phyloP scores from a whole-genome alignment of 305 asterid genomes.

The Fraxinus baroniana region DNA sequence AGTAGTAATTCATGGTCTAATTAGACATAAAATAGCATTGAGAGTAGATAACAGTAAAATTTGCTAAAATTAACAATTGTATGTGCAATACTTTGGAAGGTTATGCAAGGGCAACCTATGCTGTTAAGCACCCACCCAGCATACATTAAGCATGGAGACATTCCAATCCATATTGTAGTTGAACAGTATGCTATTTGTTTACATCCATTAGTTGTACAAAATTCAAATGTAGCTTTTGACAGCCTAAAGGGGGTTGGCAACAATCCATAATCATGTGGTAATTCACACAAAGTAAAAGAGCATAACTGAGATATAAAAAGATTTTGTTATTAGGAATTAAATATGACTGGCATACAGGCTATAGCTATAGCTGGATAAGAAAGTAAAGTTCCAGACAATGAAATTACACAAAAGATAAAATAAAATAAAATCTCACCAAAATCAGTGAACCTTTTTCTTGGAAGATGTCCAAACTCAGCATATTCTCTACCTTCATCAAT shows the following conservation, averaged over 20 bases:
- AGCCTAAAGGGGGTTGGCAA: neutral
- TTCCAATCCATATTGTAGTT: neutral
- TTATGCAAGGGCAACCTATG: neutral
- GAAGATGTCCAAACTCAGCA: constrained; percentile 95
- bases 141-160: neutral
- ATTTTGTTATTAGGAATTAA: constrained; percentile 7
- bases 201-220: neutral
- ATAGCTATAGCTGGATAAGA: constrained; percentile 3
- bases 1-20: neutral
- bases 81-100: neutral
- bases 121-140: neutral
- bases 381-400: neutral
- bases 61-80: neutral
- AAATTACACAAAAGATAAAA: neutral
- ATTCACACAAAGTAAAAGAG: constrained; percentile 2
- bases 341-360: neutral
- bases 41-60: neutral
- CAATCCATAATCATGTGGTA: neutral
- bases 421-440: constrained; percentile 46
- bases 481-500: constrained; percentile 83
- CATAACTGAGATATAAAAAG: neutral
- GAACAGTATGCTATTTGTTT: neutral
- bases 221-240: neutral
- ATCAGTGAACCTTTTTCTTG: constrained; percentile 82
- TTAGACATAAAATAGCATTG: neutral